phyloP scores from a whole-genome alignment of 192 early-diverging fungal species.

The Diversispora epigaea region DNA sequence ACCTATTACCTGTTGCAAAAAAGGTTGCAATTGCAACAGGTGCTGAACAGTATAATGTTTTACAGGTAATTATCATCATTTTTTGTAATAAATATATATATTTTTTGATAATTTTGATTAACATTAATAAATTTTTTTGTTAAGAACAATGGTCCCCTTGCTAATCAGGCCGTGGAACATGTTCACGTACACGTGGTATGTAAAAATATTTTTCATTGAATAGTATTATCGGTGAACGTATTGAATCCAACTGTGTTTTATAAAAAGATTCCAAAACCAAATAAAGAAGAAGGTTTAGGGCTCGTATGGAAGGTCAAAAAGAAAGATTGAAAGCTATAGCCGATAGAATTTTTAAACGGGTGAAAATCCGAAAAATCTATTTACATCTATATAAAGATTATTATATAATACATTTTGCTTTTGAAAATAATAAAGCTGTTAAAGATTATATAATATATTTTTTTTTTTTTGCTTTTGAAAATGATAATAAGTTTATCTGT shows the following conservation, averaged over 20 bases:
- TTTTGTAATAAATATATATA: too few species aligned
- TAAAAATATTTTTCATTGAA: background rate
- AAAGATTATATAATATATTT: too few species aligned
- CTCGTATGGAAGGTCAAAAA: slow-evolving; percentile 15
- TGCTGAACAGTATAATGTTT: slow-evolving; percentile 74
- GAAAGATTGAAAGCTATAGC: background rate
- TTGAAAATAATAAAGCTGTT: too few species aligned
- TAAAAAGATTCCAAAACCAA: slow-evolving; percentile 29
- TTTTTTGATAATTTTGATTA: too few species aligned
- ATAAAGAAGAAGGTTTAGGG: slow-evolving; percentile 10
- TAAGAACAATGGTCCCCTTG: background rate
- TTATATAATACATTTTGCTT: too few species aligned
- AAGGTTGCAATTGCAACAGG: slow-evolving; percentile 79
- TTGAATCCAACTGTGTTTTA: background rate
- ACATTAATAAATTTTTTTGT: background rate
- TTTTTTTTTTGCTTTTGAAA: too few species aligned
- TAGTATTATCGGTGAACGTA: background rate
- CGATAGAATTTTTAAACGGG: background rate
- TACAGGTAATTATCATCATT: slow-evolving; percentile 64
- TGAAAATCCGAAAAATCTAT: background rate
- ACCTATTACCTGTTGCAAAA: slow-evolving; percentile 84
- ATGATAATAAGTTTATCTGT: too few species aligned
- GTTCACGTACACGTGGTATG: slow-evolving; percentile 87
- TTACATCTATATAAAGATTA: too few species aligned
- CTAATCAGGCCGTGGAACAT: slow-evolving; percentile 73